These are phyloP conservation scores for Dothideomycetidae sp. DNA, from an alignment of 2,329 filamentous ascomycete species.

Conservation along the genomic window DNA sequence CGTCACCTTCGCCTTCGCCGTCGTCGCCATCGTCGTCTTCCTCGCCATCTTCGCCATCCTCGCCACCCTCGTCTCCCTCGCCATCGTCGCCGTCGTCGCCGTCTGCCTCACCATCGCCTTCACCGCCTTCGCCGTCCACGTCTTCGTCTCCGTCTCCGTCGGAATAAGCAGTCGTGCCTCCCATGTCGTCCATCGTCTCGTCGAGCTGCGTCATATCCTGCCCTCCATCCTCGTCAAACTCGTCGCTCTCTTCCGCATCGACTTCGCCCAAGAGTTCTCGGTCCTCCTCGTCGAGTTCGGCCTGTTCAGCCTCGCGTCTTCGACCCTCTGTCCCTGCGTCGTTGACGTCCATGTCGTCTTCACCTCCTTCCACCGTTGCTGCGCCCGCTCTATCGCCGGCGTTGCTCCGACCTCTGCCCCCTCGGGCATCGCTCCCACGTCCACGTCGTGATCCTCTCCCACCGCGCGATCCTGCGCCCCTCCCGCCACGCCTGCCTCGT, in stretches of 20 bases:
- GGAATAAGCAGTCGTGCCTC: slow-evolving; percentile 10
- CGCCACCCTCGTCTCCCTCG: too few species aligned
- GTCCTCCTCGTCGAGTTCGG: slow-evolving; percentile 25
- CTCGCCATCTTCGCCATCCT: too few species aligned
- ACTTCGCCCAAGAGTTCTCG: slow-evolving; percentile 25
- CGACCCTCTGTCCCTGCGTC: slow-evolving; percentile 15
- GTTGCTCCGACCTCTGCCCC: slow-evolving; percentile 9
- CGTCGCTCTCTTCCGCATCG: slow-evolving; percentile 24
- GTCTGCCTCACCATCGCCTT: neutral
- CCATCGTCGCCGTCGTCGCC: too few species aligned
- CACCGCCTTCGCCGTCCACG: neutral
- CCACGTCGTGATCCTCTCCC: neutral
- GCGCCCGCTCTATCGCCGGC: too few species aligned
- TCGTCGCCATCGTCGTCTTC: too few species aligned
- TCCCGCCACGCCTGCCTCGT: slow-evolving; percentile 8
- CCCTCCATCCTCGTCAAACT: slow-evolving; percentile 23
- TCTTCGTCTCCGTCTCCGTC: slow-evolving; percentile 2
- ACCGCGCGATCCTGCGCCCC: neutral
- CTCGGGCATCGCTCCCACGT: slow-evolving; percentile 1
- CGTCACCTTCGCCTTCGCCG: too few species aligned
- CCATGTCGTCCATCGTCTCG: slow-evolving; percentile 3
- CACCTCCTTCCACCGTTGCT: slow-evolving; percentile 10
- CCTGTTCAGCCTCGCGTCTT: slow-evolving; percentile 17
- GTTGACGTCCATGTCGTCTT: slow-evolving; percentile 13
- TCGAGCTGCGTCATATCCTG: slow-evolving; percentile 17